A percentile compares a stretch with the other conserved stretches of the same genome.
Conservation (phyloP, 1,284 basidiomycete species). For the Athelia sp. region DNA sequence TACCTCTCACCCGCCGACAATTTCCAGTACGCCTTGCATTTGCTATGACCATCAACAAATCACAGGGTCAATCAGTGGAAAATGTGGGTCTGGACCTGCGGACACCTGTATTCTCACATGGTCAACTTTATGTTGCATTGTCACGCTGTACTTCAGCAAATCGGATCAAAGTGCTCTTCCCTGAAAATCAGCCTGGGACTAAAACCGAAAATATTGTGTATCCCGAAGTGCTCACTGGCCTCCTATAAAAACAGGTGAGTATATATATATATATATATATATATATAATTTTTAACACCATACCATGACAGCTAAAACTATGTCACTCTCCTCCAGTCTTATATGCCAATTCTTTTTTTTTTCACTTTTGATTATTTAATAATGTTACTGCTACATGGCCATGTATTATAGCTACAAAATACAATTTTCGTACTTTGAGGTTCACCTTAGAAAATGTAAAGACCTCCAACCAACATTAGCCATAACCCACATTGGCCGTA, state of each 20-base stretch:
- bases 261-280: no score
- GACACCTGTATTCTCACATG: not conserved
- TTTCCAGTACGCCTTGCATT: conserved; percentile 28
- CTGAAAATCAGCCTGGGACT: not conserved
- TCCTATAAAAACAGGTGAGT: not conserved
- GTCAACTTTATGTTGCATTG: conserved; percentile 1
- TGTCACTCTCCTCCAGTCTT: no score
- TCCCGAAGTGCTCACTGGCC: not conserved
- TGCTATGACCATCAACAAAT: conserved; percentile 33
- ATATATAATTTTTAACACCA: no score
- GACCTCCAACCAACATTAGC: no score
- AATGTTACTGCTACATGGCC: no score
- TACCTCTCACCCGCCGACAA: conserved; percentile 16
- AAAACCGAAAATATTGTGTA: conserved; percentile 1
- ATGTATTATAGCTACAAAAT: no score
- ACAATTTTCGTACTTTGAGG: no score
- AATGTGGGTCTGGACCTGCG: not conserved
- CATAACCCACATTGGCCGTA: no score
- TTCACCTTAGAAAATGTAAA: no score
- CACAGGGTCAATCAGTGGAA: conserved; percentile 28
- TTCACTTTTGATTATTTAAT: no score
- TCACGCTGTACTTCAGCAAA: not conserved
- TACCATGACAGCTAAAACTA: no score
- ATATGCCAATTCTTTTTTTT: no score
- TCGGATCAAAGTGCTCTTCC: not conserved